Evolutionary conservation across 163 green algal species (phyloP).

Genomic region (Chloromonas sp.): DNA sequence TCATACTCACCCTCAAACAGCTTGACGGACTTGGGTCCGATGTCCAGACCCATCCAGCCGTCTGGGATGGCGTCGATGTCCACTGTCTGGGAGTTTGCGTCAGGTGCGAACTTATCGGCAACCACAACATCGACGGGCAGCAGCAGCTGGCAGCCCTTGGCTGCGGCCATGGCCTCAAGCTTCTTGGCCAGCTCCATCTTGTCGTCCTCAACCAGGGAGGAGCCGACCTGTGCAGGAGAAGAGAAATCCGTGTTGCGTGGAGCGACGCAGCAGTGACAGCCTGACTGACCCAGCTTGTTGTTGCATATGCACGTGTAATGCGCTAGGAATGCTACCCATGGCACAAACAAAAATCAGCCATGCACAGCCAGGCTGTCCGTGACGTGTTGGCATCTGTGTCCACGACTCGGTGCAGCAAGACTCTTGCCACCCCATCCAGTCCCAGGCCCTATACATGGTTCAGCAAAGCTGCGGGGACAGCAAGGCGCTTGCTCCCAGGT

Average conservation of each 20-base stretch:
- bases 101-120: conserved; percentile 93
- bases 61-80: conserved; percentile 84
- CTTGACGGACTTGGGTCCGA: conserved; percentile 93
- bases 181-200: conserved; percentile 84
- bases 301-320: too few relatives aligned
- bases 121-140: conserved; percentile 94
- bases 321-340: too few relatives aligned
- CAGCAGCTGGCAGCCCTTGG: conserved; percentile 81
- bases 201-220: conserved; percentile 95
- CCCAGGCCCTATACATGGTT: too few relatives aligned
- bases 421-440: neutral
- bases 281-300: too few relatives aligned
- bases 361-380: too few relatives aligned
- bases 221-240: conserved; percentile 46
- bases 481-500: too few relatives aligned
- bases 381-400: too few relatives aligned
- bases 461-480: too few relatives aligned
- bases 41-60: conserved; percentile 99
- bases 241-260: neutral
- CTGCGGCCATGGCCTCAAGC: conserved; percentile 59
- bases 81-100: conserved; percentile 82
- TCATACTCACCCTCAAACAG: conserved; percentile 57
- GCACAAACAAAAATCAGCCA: too few relatives aligned
- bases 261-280: too few relatives aligned
- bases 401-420: neutral